Evolutionary conservation across 768 basidiomycete species (phyloP).

Genomic region (Lactarius indigo): DNA sequence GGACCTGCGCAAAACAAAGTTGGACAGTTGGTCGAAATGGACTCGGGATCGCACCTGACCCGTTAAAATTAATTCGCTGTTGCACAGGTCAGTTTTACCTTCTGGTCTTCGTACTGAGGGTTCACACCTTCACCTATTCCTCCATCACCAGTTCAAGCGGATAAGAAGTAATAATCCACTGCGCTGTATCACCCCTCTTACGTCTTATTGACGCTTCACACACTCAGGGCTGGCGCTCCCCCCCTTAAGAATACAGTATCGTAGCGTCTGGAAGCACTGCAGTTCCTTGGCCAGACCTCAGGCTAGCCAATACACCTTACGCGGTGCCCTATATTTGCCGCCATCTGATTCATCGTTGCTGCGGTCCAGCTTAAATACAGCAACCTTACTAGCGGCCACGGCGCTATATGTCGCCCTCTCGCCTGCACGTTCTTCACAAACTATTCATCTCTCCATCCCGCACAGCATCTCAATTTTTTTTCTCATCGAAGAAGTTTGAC

Average conservation of each 20-base stretch:
- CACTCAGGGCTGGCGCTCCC: slow-evolving; percentile 8
- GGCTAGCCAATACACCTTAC: background rate
- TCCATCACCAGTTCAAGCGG: background rate
- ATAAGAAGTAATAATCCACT: background rate
- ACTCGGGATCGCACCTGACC: background rate
- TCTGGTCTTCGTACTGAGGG: background rate
- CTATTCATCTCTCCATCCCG: background rate
- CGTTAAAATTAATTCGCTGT: background rate
- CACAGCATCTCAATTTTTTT: background rate
- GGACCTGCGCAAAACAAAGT: too few species aligned
- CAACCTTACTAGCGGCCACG: background rate
- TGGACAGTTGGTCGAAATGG: too few species aligned
- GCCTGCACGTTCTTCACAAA: background rate
- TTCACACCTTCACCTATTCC: background rate
- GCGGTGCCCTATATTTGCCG: background rate
- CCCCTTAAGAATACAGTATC: background rate
- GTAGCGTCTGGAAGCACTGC: background rate
- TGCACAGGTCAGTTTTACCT: background rate
- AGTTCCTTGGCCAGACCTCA: background rate
- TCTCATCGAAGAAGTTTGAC: background rate
- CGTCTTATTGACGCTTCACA: slow-evolving; percentile 17
- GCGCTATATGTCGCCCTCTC: slow-evolving; percentile 13
- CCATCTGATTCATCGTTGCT: background rate
- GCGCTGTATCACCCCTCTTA: slow-evolving; percentile 2
- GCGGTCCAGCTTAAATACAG: background rate